Evolutionary conservation across 1,284 basidiomycete genomes (phyloP).

Genomic region (Takashimella tepidaria): DNA sequence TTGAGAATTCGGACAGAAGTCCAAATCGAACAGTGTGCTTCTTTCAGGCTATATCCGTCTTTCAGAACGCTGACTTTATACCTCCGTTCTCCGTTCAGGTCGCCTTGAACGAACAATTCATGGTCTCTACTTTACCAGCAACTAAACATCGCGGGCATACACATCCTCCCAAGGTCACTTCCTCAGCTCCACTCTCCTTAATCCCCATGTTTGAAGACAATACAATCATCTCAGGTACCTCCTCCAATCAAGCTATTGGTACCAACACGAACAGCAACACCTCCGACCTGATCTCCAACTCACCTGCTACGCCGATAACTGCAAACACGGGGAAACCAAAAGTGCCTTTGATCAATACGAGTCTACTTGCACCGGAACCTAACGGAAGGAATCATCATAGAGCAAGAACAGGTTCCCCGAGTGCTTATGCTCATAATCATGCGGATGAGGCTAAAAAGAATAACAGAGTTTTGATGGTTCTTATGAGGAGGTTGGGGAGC

Average conservation of each 20-base stretch:
- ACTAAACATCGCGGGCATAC: conserved; percentile 47
- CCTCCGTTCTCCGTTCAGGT: conserved; percentile 62
- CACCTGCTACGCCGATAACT: background rate
- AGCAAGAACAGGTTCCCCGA: conserved; percentile 17
- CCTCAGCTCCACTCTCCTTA: background rate
- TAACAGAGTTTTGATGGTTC: conserved; percentile 77
- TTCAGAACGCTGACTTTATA: too few relatives aligned
- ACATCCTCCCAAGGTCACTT: conserved; percentile 1
- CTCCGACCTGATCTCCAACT: too few relatives aligned
- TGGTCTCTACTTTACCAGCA: conserved; percentile 62
- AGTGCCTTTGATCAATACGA: background rate
- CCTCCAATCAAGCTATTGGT: background rate
- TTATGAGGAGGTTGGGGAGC: conserved; percentile 73
- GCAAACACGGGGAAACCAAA: too few relatives aligned
- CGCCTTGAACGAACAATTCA: conserved; percentile 96
- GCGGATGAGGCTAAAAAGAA: conserved; percentile 42
- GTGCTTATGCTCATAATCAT: conserved; percentile 18
- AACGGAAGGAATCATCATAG: conserved; percentile 24
- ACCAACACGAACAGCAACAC: too few relatives aligned
- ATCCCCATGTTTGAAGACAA: background rate
- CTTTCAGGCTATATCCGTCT: too few relatives aligned
- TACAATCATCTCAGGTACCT: background rate
- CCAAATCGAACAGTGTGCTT: too few relatives aligned
- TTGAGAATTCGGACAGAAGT: too few relatives aligned
- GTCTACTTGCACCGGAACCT: background rate